Base-by-base conservation (phyloP, 192 early-diverging fungal species). In the Paraglomus brasilianum region DNA sequence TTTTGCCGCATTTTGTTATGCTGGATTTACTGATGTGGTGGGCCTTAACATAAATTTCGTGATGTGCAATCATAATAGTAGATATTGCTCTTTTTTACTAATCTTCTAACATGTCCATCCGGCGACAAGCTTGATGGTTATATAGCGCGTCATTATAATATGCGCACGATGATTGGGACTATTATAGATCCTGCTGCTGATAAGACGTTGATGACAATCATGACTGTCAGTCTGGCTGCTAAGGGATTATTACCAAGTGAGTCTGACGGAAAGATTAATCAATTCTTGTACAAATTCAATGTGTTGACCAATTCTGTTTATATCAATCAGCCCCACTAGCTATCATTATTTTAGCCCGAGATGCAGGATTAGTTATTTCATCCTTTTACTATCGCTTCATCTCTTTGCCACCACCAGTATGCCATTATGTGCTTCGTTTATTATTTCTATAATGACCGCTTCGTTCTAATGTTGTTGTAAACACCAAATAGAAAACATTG, bases 141-240 rank as follows among this genome's bases (percentile, higher is more conserved):
- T 64, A 92, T 98, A 73, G 95, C 95, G 10, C 83, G 96, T 22
- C 75, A 82, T 49, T 96, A 86, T 76, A 91, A 94, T 45, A 87
- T 93, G 88, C 85, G 86, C 72, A 93, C 93, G 19, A 83, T 92
- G 50, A 80, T 95, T 40, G 95, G 94, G 10, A 91, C 90, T 5
- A 92, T 94, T 24, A 83, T 96, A 42, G 95, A 98, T 75, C 96
- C 96, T 5, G 88, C 89, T 9, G 94, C 94, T 15, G 96, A 98
- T 78, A 98, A 96, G 74, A 83, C 89, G 4, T 73, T 96, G 15
- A 95, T 96, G 93, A 95, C 95, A 0, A 86, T 89, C 15, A 67
- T 98, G 66, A 92, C 92, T 13, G 76, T 96, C 14, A 87, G 91
- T 13, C 75, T 97, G 43, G 84, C 83, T 6, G 85, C 84, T 72